These are phyloP conservation scores for Handroanthus guayacan DNA, from an alignment of 257 asterid species.

Conservation along the genomic window DNA sequence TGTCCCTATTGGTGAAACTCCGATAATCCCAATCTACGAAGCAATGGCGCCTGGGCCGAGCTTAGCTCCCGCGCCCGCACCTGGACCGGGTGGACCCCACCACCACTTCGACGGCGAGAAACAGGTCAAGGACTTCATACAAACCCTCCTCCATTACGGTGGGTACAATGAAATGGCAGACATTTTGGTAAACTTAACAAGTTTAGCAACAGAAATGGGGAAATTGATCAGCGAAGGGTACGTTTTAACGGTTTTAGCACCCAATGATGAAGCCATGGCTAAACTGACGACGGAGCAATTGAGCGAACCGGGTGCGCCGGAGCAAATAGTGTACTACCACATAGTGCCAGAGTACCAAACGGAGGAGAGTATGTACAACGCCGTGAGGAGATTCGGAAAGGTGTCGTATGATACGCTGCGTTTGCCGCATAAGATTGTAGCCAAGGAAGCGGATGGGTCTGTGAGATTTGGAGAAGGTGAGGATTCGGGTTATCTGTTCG, in stretches of 20 bases:
- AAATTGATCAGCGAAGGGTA: slow-evolving; percentile 4
- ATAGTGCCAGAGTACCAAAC: slow-evolving; percentile 3
- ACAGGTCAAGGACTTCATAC: slow-evolving; percentile 9
- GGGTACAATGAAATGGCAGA: slow-evolving; percentile 6
- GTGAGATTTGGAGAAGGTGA: slow-evolving; percentile 2
- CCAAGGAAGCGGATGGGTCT: neutral
- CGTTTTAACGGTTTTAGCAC: neutral
- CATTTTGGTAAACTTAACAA: neutral
- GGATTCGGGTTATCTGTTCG: slow-evolving; percentile 1
- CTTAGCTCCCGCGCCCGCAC: slow-evolving; percentile 10
- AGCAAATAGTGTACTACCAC: slow-evolving; percentile 1
- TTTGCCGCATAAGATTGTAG: slow-evolving; percentile 6
- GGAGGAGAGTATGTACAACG: slow-evolving; percentile 2
- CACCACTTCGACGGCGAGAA: slow-evolving; percentile 12
- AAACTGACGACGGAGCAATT: slow-evolving; percentile 6
- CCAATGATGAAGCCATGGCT: slow-evolving; percentile 11
- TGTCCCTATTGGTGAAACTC: neutral
- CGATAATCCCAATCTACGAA: neutral
- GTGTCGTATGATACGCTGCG: neutral
- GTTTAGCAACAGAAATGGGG: slow-evolving; percentile 6
- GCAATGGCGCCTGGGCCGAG: slow-evolving; percentile 6
- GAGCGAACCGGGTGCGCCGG: slow-evolving; percentile 9
- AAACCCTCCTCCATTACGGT: neutral
- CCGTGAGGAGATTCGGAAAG: neutral
- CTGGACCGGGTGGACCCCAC: slow-evolving; percentile 2